Conservation (phyloP, 305 asterid genomes). For the Rubia tinctorum region DNA sequence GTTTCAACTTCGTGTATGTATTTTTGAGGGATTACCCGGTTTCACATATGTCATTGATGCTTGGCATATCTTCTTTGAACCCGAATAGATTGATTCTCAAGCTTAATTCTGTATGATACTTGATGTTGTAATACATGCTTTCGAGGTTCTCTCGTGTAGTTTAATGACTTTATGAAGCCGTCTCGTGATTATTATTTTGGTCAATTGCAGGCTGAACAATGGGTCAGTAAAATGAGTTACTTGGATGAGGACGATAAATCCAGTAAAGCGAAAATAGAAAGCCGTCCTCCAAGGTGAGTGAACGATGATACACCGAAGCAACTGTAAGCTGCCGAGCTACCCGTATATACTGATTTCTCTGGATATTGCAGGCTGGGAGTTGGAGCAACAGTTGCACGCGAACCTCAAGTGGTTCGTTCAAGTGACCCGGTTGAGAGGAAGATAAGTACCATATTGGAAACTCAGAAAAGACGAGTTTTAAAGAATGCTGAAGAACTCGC, state of each 20-base stretch:
- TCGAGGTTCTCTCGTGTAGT: neutral
- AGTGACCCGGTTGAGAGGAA: constrained; percentile 59
- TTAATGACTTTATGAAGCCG: neutral
- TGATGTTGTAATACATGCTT: neutral
- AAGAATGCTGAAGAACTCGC: constrained; percentile 37
- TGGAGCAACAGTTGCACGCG: constrained; percentile 70
- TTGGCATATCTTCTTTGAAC: neutral
- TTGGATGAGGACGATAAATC: constrained; percentile 33
- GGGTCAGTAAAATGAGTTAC: constrained; percentile 63
- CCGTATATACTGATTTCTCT: constrained; percentile 8
- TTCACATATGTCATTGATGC: neutral
- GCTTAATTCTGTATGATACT: neutral
- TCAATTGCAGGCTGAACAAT: constrained; percentile 64
- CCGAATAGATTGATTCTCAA: neutral
- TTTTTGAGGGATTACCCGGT: neutral
- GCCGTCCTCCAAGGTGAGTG: constrained; percentile 70
- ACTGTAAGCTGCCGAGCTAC: constrained; percentile 4
- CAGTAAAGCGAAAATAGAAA: constrained; percentile 39
- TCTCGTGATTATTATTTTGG: constrained; percentile 9
- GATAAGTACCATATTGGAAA: constrained; percentile 48
- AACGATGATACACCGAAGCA: neutral
- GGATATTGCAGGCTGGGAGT: constrained; percentile 65
- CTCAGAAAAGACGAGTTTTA: constrained; percentile 35
- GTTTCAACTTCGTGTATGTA: neutral
- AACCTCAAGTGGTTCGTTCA: constrained; percentile 36